A percentile compares a stretch with the other conserved stretches of the same genome.
These are phyloP conservation scores for Sporothrix phasma DNA, from an alignment of 2,329 filamentous ascomycete genomes.

Conservation along the genomic window DNA sequence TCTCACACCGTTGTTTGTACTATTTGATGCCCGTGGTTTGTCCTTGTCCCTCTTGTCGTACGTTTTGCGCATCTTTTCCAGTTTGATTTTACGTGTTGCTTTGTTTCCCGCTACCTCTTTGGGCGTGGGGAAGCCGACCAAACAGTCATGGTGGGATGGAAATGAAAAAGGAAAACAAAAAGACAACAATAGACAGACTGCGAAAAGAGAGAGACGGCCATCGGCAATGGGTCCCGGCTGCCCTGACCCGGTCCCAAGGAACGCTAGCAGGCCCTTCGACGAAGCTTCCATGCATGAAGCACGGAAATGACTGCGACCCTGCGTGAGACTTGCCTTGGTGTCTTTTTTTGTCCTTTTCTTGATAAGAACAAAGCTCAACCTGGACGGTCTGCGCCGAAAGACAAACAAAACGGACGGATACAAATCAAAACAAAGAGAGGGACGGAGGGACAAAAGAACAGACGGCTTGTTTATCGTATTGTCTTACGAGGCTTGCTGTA, in stretches of 20 bases:
- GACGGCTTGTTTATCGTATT: neutral
- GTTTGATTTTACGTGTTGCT: neutral
- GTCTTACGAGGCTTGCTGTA: neutral
- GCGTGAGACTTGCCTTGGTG: neutral
- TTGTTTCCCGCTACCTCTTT: neutral
- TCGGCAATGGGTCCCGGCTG: constrained; percentile 1
- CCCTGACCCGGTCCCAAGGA: neutral
- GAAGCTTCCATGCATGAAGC: constrained; percentile 14
- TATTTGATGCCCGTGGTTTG: too few species aligned
- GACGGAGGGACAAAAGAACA: neutral
- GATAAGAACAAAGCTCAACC: neutral
- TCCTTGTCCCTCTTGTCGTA: neutral
- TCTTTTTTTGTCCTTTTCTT: neutral
- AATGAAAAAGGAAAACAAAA: neutral
- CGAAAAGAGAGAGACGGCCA: neutral
- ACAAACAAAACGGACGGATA: neutral
- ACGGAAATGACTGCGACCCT: constrained; percentile 7
- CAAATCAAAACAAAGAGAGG: neutral
- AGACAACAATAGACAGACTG: neutral
- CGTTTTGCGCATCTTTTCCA: neutral
- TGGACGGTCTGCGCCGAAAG: neutral
- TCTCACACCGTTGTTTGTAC: too few species aligned
- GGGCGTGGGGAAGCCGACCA: neutral
- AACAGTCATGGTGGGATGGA: neutral
- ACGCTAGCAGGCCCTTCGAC: neutral